A percentile compares a stretch with the other conserved stretches of the same genome.
These are phyloP conservation scores for Sporobolomyces phaffii DNA, from an alignment of 768 basidiomycete genomes.

Conservation along the genomic window DNA sequence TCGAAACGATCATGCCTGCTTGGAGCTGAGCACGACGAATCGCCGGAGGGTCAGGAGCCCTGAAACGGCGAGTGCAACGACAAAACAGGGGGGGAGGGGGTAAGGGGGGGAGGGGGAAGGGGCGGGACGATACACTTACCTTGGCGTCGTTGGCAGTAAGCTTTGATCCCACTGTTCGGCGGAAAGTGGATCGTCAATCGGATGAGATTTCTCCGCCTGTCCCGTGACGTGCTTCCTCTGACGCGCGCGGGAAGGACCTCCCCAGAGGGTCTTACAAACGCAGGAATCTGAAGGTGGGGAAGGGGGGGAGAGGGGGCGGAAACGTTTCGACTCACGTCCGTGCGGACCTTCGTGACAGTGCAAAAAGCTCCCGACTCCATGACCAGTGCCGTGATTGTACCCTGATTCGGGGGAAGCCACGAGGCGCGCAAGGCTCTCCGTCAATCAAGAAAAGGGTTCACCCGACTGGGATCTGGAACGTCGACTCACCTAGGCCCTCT, in stretches of 20 bases:
- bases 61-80: neutral
- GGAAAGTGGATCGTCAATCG: neutral
- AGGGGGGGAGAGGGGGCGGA: too few relatives aligned
- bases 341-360: slow-evolving; percentile 55
- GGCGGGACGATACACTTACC: neutral
- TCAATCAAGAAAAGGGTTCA: too few relatives aligned
- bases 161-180: slow-evolving; percentile 58
- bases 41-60: too few relatives aligned
- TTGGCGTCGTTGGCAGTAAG: slow-evolving; percentile 40
- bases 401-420: slow-evolving; percentile 37
- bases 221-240: too few relatives aligned
- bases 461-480: too few relatives aligned
- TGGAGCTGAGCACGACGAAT: slow-evolving; percentile 57
- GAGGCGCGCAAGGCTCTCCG: too few relatives aligned
- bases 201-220: too few relatives aligned
- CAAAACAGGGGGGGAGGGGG: neutral
- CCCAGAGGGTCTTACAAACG: too few relatives aligned
- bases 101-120: neutral
- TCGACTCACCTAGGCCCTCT: slow-evolving; percentile 66
- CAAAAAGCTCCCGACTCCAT: slow-evolving; percentile 88
- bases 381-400: slow-evolving; percentile 62
- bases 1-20: slow-evolving; percentile 82
- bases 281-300: too few relatives aligned
- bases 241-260: too few relatives aligned
- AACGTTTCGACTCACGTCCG: neutral